Evolutionary conservation across 345 rosid genomes (phyloP).

Genomic region (Gossypium australe): DNA sequence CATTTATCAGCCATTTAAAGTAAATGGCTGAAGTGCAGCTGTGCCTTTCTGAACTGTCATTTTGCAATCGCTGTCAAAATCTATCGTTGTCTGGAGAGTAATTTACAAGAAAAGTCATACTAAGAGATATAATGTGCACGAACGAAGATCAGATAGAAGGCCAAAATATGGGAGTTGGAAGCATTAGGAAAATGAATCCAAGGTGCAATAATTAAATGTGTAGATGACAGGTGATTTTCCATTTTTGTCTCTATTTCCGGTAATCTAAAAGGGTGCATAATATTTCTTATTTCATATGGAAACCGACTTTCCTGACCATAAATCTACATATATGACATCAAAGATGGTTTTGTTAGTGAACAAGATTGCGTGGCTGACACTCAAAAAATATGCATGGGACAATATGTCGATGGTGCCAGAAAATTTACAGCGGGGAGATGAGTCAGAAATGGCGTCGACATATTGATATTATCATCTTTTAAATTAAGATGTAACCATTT

Average conservation of each 20-base stretch:
- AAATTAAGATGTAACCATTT: background rate
- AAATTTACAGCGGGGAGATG: background rate
- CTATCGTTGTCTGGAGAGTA: background rate
- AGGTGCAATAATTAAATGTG: background rate
- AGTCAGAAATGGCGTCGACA: background rate
- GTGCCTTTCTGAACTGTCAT: conserved; percentile 13
- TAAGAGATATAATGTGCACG: background rate
- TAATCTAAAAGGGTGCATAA: background rate
- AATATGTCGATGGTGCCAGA: background rate
- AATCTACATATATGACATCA: background rate
- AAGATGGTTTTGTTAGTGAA: background rate
- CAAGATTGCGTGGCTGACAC: background rate
- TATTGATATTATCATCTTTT: background rate
- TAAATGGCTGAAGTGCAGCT: conserved; percentile 16
- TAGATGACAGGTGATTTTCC: background rate
- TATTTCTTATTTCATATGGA: background rate
- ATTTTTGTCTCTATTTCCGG: background rate
- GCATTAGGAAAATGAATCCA: background rate
- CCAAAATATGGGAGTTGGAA: background rate
- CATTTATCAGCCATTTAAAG: conserved; percentile 11
- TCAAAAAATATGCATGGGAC: background rate
- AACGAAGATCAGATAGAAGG: background rate
- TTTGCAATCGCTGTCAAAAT: conserved; percentile 15
- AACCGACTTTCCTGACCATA: background rate
- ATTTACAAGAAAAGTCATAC: conserved; percentile 1